Evolutionary conservation across 1,284 basidiomycete species (phyloP).

Genomic region (Megacollybia platyphylla): DNA sequence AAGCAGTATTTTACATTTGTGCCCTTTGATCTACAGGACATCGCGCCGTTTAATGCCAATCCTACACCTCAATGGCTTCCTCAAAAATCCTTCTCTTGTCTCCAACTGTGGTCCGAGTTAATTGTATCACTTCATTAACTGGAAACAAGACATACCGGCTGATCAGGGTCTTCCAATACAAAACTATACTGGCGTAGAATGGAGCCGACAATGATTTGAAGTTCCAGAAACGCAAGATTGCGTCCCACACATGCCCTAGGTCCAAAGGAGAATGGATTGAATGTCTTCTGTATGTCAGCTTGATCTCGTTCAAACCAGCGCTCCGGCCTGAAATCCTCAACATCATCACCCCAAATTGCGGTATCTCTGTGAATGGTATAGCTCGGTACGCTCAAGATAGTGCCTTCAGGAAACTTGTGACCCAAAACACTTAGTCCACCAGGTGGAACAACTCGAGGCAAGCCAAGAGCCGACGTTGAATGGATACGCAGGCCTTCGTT

Average conservation of each 20-base stretch:
- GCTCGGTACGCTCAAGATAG: slow-evolving; percentile 20
- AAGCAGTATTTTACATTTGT: too few relatives aligned
- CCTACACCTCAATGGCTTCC: slow-evolving; percentile 28
- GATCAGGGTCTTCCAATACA: slow-evolving; percentile 16
- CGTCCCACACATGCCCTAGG: slow-evolving; percentile 65
- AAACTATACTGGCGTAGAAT: slow-evolving; percentile 48
- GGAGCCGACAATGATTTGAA: slow-evolving; percentile 63
- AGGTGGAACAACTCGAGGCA: slow-evolving; percentile 14
- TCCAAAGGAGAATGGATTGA: slow-evolving; percentile 68
- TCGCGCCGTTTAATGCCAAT: slow-evolving; percentile 56
- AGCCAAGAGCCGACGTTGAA: slow-evolving; percentile 18
- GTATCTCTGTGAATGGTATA: slow-evolving; percentile 33
- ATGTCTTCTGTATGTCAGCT: slow-evolving; percentile 48
- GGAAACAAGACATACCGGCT: slow-evolving; percentile 20
- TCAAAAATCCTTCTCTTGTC: slow-evolving; percentile 17
- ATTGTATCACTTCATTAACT: slow-evolving; percentile 19
- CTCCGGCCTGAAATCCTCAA: slow-evolving; percentile 29
- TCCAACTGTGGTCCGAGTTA: slow-evolving; percentile 11
- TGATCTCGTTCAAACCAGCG: slow-evolving; percentile 25
- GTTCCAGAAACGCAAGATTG: slow-evolving; percentile 66
- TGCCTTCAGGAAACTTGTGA: slow-evolving; percentile 27
- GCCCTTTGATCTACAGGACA: not conserved
- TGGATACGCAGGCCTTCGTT: slow-evolving; percentile 19
- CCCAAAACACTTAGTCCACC: slow-evolving; percentile 13
- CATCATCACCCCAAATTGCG: slow-evolving; percentile 34